Percentiles rank a stretch among this genome's conserved stretches.
These are phyloP conservation scores for Lactuca sativa DNA, from an alignment of 129 eudicot genomes.

Conservation along the genomic window DNA sequence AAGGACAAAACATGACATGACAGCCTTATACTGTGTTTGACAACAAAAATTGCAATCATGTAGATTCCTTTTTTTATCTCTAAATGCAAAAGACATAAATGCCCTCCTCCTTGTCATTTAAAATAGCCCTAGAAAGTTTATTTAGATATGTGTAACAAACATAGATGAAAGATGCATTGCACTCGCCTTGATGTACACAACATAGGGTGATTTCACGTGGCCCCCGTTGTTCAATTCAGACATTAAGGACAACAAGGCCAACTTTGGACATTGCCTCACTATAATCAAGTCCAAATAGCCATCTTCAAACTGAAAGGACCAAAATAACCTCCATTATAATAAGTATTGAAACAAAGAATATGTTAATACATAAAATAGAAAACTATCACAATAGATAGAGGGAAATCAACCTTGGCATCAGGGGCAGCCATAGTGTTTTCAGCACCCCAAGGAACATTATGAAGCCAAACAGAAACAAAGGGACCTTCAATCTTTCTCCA, in stretches of 20 bases:
- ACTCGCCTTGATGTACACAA: slow-evolving; percentile 67
- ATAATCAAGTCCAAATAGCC: slow-evolving; percentile 83
- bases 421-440: slow-evolving; percentile 93
- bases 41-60: background rate
- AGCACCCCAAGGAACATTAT: slow-evolving; percentile 96
- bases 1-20: background rate
- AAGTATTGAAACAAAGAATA: background rate
- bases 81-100: background rate
- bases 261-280: slow-evolving; percentile 58
- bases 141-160: background rate
- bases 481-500: slow-evolving; percentile 91
- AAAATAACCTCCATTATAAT: background rate
- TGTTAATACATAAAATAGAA: background rate
- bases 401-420: slow-evolving; percentile 73
- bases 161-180: slow-evolving; percentile 10
- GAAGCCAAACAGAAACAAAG: slow-evolving; percentile 93
- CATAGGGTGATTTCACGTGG: slow-evolving; percentile 82
- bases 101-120: background rate
- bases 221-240: slow-evolving; percentile 62
- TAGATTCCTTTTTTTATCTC: background rate
- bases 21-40: background rate
- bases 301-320: slow-evolving; percentile 76
- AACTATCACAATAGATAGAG: background rate
- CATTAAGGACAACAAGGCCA: slow-evolving; percentile 67
- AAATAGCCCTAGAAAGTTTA: background rate